These are phyloP conservation scores for Xylaria venustula DNA, from an alignment of 495 filamentous ascomycete species.

Conservation along the genomic window DNA sequence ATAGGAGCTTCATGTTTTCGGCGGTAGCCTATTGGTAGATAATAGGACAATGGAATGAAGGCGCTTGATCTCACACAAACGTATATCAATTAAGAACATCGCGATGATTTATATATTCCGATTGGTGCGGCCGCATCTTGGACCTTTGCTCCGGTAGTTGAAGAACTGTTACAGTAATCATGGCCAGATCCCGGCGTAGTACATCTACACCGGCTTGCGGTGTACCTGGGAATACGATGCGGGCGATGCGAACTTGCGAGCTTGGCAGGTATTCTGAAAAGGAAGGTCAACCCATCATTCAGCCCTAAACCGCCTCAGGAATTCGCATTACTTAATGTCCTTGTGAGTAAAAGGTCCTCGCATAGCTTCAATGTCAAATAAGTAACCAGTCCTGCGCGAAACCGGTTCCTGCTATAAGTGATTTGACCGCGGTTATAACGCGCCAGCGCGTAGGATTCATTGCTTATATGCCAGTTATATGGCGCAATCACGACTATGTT, in stretches of 20 bases:
- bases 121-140: not conserved
- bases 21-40: not conserved
- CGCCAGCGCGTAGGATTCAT: no score
- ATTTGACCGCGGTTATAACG: no score
- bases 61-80: not conserved
- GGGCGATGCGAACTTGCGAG: not conserved
- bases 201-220: not conserved
- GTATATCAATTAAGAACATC: not conserved
- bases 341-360: no score
- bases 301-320: no score
- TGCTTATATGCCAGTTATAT: no score
- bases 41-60: not conserved
- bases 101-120: not conserved
- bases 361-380: no score
- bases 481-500: no score
- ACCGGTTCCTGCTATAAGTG: no score
- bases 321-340: no score
- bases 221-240: no score
- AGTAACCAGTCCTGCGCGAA: no score
- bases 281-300: not conserved
- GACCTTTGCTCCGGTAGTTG: not conserved
- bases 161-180: slow-evolving; percentile 4
- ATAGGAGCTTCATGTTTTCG: slow-evolving; percentile 1
- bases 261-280: not conserved
- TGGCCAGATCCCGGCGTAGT: not conserved